Base-by-base conservation (phyloP, 495 filamentous ascomycete genomes). In the Lophium mytilinum region DNA sequence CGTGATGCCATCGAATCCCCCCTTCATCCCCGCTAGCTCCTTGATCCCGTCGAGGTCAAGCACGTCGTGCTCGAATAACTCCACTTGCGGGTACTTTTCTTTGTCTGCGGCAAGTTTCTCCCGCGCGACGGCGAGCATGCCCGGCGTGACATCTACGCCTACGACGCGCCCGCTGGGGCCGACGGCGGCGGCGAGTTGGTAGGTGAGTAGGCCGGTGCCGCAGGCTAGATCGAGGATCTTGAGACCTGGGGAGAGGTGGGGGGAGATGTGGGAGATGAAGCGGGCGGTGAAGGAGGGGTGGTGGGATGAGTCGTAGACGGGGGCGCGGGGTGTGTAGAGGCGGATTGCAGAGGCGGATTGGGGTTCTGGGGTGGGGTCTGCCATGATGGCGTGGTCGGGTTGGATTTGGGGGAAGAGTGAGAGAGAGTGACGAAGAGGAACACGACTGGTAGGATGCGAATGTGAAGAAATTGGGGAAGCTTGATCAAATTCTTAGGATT, bases 171-270 rank as follows among this genome's bases (percentile, higher is more conserved):
- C 74, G 3, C 33, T 51, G 3, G 63, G 41, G 0, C 72, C 72
- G 10, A 75, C 73, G 0, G 46, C 52, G 34, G 65, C 46, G 15
- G 65, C 65, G 7, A 67, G 71, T 1, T 68, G 67, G 33, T 72
- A 65, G 17, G 67, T 66, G 43, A 75, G 65, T 1, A 72, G 65
- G 9, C 75, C 75, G 6, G 73, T 77, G 14, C 74, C 76, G 58
- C 73, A 77, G 18, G 70, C 72, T 10, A 77, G 66, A 55, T 76
- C 75, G 1, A 78, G 68, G 5, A 75, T 63, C 9, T 58, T 50
- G 18, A 71, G 60, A 11, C 74, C 75, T 6, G 24, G 24, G 24
- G 24, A 30, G 9, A 60, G 56, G 15, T 55, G 21, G 8, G 71
- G 15, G 8, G 48, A 12, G 0, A 61, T 11, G 34, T 55, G 37